Evolutionary conservation across 2,329 filamentous ascomycete species (phyloP), one percentile per base, ranked within the genome.

Genomic region (Ophiostoma perfectum): DNA sequence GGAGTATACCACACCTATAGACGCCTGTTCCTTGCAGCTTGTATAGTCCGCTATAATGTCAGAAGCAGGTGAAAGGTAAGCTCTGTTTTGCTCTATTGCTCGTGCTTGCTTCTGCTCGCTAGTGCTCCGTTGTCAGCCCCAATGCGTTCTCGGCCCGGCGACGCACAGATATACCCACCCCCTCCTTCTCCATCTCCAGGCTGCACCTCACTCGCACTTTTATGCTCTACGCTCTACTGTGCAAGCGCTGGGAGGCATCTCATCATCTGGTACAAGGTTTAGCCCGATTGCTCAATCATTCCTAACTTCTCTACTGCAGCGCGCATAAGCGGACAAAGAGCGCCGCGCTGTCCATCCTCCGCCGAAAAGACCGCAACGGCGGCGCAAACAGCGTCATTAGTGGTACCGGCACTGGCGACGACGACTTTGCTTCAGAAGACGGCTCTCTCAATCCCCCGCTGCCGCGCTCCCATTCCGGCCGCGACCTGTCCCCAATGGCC

Each of bases 321-420:
- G 69, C 72, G 36, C 84, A 85, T 74, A 84, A 82, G 77, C 83
- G 82, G 70, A 84, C 84, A 68, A 87, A 83, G 75, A 86, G 81
- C 55, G 79, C 80, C 66, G 80, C 83, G 64, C 76, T 86, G 72
- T 80, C 84, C 75, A 75, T 88, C 75, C 77, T 88, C 75, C 80
- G 84, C 70, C 81, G 83, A 71, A 83, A 80, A 73, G 82, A 84
- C 67, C 71, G 72, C 58, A 69, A 66, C 64, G 77, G 77, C 71
- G 78, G 78, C 71, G 79, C 80, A 73, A 80, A 81, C 72, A 79
- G 78, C 38, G 80, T 84, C 74, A 82, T 83, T 75, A 79, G 78
- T 39, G 80, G 84, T 74, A 82, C 83, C 75, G 80, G 79, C 72
- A 80, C 77, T 7, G 78, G 77, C 71, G 78, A 80, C 71, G 80